phyloP scores from a whole-genome alignment of 2,329 filamentous ascomycete species.

The Aspergillus floridensis region DNA sequence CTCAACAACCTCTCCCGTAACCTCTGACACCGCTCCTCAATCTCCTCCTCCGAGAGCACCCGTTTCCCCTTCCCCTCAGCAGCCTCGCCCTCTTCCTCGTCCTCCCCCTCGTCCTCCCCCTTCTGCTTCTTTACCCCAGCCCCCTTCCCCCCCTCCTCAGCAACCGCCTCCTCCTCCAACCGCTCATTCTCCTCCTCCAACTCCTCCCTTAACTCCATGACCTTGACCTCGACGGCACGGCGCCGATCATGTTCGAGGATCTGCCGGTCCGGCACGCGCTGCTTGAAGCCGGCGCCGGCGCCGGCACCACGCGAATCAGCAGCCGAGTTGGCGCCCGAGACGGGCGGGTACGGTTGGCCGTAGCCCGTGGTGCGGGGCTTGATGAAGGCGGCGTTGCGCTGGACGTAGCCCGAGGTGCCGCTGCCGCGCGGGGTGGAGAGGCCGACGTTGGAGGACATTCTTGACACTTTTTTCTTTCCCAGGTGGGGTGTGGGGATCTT shows the following conservation, averaged over 20 bases:
- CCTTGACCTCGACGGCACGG: constrained; percentile 86
- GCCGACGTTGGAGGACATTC: constrained; percentile 95
- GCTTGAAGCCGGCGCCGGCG: constrained; percentile 57
- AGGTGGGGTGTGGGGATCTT: too few relatives aligned
- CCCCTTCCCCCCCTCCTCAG: constrained; percentile 70
- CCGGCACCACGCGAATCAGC: constrained; percentile 22
- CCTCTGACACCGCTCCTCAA: constrained; percentile 70
- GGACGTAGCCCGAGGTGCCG: constrained; percentile 95
- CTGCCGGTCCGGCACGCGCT: constrained; percentile 83
- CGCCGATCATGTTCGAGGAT: constrained; percentile 94
- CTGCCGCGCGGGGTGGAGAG: constrained; percentile 91
- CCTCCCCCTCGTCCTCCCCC: constrained; percentile 30
- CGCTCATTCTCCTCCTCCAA: constrained; percentile 74
- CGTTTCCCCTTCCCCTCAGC: constrained; percentile 66
- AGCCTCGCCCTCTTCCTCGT: constrained; percentile 78
- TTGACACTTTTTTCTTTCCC: too few relatives aligned
- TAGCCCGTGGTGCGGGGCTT: constrained; percentile 70
- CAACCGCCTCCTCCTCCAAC: constrained; percentile 48
- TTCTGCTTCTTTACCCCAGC: constrained; percentile 28
- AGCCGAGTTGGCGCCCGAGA: constrained; percentile 27
- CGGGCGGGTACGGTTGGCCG: constrained; percentile 67
- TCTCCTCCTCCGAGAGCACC: constrained; percentile 73
- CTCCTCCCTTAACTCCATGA: constrained; percentile 83
- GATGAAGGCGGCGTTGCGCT: constrained; percentile 89
- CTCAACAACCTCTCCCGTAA: constrained; percentile 63